These are phyloP conservation scores for Oryza meyeriana DNA, from an alignment of 176 grass and related monocot species.

Conservation along the genomic window DNA sequence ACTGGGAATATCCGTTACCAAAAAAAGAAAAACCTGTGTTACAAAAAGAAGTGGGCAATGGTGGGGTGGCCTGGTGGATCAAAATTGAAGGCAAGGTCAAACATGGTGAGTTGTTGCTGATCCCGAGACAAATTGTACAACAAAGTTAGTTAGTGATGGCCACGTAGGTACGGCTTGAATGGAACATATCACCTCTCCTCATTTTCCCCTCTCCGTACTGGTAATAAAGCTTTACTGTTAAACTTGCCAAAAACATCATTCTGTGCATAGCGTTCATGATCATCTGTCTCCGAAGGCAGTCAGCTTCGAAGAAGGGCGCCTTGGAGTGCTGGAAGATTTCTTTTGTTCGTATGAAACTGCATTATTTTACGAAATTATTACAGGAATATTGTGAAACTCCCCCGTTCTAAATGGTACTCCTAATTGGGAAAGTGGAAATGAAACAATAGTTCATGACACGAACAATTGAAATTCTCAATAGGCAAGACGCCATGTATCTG, in stretches of 20 bases:
- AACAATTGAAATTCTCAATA: too few species aligned
- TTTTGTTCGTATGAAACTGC: too few species aligned
- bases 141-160: slow-evolving; percentile 42
- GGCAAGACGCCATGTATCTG: too few species aligned
- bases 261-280: background rate
- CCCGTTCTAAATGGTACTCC: too few species aligned
- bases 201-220: too few species aligned
- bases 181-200: slow-evolving; percentile 25
- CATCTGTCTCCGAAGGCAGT: background rate
- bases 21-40: background rate
- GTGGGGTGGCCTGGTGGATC: background rate
- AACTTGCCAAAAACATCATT: background rate
- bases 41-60: background rate
- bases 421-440: too few species aligned
- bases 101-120: slow-evolving; percentile 28
- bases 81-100: slow-evolving; percentile 19
- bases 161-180: slow-evolving; percentile 28
- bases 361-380: too few species aligned
- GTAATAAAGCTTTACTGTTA: too few species aligned
- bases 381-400: too few species aligned
- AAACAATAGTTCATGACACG: too few species aligned
- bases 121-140: slow-evolving; percentile 28
- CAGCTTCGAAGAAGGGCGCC: background rate
- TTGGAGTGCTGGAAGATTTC: too few species aligned
- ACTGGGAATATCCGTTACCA: background rate